Percentiles rank a stretch among this genome's conserved stretches.
These are phyloP conservation scores for Pascua sp. DNA, from an alignment of 1,284 basidiomycete species.

Conservation along the genomic window DNA sequence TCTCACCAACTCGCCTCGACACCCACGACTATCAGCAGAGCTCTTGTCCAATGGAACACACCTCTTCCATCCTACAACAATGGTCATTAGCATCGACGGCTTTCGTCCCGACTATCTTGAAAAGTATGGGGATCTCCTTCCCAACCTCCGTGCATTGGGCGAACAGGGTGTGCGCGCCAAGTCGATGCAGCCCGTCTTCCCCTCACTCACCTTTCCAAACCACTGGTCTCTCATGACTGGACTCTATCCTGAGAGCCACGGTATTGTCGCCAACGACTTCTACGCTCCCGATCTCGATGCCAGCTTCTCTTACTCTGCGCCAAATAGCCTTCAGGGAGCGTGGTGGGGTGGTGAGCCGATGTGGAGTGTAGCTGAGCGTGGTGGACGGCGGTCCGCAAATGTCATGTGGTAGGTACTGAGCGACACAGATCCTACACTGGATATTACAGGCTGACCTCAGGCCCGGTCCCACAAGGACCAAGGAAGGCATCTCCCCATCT, in stretches of 20 bases:
- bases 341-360: slow-evolving; percentile 91
- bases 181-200: slow-evolving; percentile 79
- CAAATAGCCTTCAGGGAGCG: slow-evolving; percentile 60
- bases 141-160: slow-evolving; percentile 22
- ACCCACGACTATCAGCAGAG: no score
- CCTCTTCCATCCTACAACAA: slow-evolving; percentile 26
- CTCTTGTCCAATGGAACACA: slow-evolving; percentile 23
- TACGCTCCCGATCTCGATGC: slow-evolving; percentile 64
- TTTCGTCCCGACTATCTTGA: slow-evolving; percentile 30
- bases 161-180: slow-evolving; percentile 68
- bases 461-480: slow-evolving; percentile 74
- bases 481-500: slow-evolving; percentile 61
- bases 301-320: slow-evolving; percentile 55
- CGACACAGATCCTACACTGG: not conserved
- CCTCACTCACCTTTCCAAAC: slow-evolving; percentile 88
- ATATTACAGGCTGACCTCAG: slow-evolving; percentile 45
- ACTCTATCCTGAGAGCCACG: slow-evolving; percentile 78
- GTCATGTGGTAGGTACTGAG: slow-evolving; percentile 73
- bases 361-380: slow-evolving; percentile 78
- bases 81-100: slow-evolving; percentile 35
- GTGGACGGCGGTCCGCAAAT: slow-evolving; percentile 72
- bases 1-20: not conserved
- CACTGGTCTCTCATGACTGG: slow-evolving; percentile 87
- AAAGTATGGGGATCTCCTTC: slow-evolving; percentile 6
- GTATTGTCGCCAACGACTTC: slow-evolving; percentile 88